Evolutionary conservation across 139 green algal genomes (phyloP), one percentile per base, ranked within the genome.

Genomic region (Chlorella sp.): DNA sequence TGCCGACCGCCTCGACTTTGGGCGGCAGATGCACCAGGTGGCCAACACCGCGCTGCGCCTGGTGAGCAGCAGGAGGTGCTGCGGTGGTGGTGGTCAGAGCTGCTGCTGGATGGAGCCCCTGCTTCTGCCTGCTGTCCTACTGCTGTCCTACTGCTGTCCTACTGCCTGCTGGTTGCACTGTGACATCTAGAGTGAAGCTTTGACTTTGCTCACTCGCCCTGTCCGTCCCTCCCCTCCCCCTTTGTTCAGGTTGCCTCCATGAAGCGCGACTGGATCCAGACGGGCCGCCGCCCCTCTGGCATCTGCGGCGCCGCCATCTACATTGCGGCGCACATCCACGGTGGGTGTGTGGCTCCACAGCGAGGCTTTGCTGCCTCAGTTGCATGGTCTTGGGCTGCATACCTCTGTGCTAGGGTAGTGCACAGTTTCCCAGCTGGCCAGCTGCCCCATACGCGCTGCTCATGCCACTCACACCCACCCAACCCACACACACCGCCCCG

Each of bases 231-330:
- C 51, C 51, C 51, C 44, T 51, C 44, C 44, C 9, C 44, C 44
- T 51, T 9, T n/a, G n/a, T 51, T 60, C 51, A 60, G 51, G 51
- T 60, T 21, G 91, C 92, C 51, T 93, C 89, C 85, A 99, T 99
- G 97, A 99, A 99, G 91, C 93, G 97, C 0, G 97, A 99, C 92
- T 99, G 97, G 97, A 98, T 99, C 91, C 96, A 98, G 88, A 99
- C 97, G 21, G 97, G 97, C 11, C 88, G 97, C 15, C 88, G 94
- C 26, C 97, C 97, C 11, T 91, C 80, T 47, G 97, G 97, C 57
- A 91, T 99, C 39, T 99, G 97, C 85, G 97, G 97, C 6, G 97
- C 97, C 15, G 97, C 96, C 28, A 93, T 99, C 32, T 99, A 95
- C 90, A 93, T 99, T 56, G 96, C 97, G 0, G 86, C 92, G 9